Evolutionary conservation across 1,284 basidiomycete species (phyloP).

Genomic region (Wolfiporia cocos): DNA sequence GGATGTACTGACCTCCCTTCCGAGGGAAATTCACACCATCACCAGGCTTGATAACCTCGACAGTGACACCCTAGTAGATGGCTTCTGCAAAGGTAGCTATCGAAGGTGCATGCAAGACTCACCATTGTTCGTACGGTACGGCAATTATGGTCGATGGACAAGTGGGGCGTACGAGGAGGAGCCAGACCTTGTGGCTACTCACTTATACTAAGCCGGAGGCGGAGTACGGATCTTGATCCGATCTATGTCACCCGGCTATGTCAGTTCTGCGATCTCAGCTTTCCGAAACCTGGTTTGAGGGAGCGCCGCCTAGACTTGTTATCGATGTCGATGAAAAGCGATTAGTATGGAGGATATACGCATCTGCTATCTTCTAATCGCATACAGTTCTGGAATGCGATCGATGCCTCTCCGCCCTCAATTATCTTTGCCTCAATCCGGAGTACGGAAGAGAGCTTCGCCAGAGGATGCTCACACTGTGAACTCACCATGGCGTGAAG

Average conservation of each 20-base stretch:
- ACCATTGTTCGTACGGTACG: constrained; percentile 26
- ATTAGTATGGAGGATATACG: constrained; percentile 9
- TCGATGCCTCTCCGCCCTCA: constrained; percentile 6
- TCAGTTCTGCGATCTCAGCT: constrained; percentile 19
- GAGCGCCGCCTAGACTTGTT: constrained; percentile 20
- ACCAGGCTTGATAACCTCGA: constrained; percentile 36
- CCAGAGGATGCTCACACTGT: too few relatives aligned
- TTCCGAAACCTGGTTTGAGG: constrained; percentile 10
- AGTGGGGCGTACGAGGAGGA: constrained; percentile 29
- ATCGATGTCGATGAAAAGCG: constrained; percentile 25
- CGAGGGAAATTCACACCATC: constrained; percentile 41
- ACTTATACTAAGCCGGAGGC: constrained; percentile 48
- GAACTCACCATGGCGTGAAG: too few relatives aligned
- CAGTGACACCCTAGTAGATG: constrained; percentile 33
- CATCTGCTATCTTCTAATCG: constrained; percentile 6
- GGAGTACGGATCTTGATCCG: constrained; percentile 74
- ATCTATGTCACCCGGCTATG: constrained; percentile 29
- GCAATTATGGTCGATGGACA: constrained; percentile 29
- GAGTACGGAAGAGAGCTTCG: too few relatives aligned
- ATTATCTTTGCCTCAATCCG: constrained; percentile 1
- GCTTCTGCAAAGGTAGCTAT: constrained; percentile 3
- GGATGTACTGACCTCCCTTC: constrained; percentile 35
- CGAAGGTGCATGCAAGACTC: constrained; percentile 9
- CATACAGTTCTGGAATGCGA: constrained; percentile 3
- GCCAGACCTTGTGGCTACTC: constrained; percentile 26